Base-by-base conservation (phyloP, 306 rosid species). In the Styphnolobium japonicum region DNA sequence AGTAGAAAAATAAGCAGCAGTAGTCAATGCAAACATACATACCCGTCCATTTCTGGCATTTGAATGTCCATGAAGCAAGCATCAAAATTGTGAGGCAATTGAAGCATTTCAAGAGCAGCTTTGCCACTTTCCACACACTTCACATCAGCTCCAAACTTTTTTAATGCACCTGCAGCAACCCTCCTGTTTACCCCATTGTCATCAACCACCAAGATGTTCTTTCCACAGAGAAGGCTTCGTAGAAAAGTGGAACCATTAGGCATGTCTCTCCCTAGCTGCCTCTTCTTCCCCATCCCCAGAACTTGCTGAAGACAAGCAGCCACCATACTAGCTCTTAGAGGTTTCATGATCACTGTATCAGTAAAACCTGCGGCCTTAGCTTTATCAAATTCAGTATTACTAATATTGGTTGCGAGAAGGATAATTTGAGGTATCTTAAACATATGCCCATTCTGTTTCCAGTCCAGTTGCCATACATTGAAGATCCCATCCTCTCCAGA, bases 41-140 rank as follows among this genome's bases (percentile, higher is more conserved):
- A 94, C 99, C 99, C 99, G 62, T 96, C 99, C 99, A 96, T 96
- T 80, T 96, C 99, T 8, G 99, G 99, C 99, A 96, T 96, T 75
- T 96, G 99, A 80, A 96, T 93, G 79, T 96, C 99, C 99, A 96
- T 96, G 89, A 96, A 96, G 84, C 99, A 96, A 19, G 99, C 99
- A 85, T 96, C 97, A 49, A 96, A 93, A 66, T 67, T 34, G 67
- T 96, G 98, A 10, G 99, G 99, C 34, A 90, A 76, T 63, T 91
- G 86, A 88, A 96, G 99, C 90, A 89, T 73, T 7, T 79, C 84
- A 82, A 96, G 97, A 10, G 99, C 98, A 71, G 87, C 86, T 88
- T 91, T 89, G 49, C 99, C 99, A 31, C 99, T 93, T 21, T 87
- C 98, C 1, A 81, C 98, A 60, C 99, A 96, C 73, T 82, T 90